phyloP scores from a whole-genome alignment of 2,329 filamentous ascomycete species.

The Tolypocladium sp. region DNA sequence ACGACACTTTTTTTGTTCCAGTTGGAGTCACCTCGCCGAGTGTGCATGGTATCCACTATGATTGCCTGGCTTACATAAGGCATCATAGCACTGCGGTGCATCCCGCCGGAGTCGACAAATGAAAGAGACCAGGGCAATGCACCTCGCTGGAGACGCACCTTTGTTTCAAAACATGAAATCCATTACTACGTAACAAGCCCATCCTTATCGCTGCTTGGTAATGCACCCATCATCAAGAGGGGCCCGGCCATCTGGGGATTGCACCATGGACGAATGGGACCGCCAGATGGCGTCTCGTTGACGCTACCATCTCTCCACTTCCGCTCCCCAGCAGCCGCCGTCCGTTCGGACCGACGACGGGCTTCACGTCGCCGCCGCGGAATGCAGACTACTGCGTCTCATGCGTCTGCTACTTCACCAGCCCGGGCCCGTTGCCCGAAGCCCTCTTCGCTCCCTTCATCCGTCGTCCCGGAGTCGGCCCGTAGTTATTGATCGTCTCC shows the following conservation, averaged over 20 bases:
- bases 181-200: too few species aligned
- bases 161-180: too few species aligned
- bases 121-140: too few species aligned
- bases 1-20: constrained; percentile 6
- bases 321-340: not conserved
- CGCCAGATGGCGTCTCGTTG: not conserved
- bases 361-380: not conserved
- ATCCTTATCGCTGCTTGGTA: not conserved
- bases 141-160: too few species aligned
- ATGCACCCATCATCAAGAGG: not conserved
- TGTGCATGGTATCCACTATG: not conserved
- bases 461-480: too few species aligned
- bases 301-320: not conserved
- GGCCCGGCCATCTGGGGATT: not conserved
- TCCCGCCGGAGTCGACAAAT: too few species aligned
- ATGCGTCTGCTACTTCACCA: not conserved
- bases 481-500: not conserved
- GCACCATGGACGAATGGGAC: not conserved
- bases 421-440: not conserved
- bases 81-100: too few species aligned
- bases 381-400: not conserved
- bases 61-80: not conserved
- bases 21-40: not conserved
- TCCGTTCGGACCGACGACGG: not conserved
- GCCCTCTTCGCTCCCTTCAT: not conserved